A percentile compares a stretch with the other conserved stretches of the same genome.
phyloP scores from a whole-genome alignment of 805 yeast species.

The Blastobotrys chiropterorum region DNA sequence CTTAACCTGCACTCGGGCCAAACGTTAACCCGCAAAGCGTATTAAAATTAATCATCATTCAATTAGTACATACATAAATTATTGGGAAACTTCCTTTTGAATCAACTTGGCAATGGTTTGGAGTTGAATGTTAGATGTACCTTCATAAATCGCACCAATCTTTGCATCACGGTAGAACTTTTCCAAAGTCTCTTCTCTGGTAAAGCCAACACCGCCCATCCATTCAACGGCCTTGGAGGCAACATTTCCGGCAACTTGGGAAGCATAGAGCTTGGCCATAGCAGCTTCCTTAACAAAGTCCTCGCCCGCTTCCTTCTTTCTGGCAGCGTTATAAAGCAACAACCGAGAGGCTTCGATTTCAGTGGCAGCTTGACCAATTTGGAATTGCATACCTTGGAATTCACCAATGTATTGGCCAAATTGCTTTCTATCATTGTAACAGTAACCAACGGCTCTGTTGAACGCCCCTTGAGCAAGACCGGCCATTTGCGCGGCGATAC shows the following conservation, averaged over 20 bases:
- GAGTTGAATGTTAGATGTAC: constrained; percentile 40
- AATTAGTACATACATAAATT: too few species aligned
- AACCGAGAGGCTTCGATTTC: constrained; percentile 40
- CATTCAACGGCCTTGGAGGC: constrained; percentile 40
- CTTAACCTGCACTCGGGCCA: not conserved
- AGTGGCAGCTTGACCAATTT: constrained; percentile 38
- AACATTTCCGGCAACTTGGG: constrained; percentile 36
- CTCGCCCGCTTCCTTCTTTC: constrained; percentile 39
- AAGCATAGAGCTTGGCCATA: constrained; percentile 39
- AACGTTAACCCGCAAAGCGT: not conserved
- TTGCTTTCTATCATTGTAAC: constrained; percentile 36
- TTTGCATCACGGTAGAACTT: constrained; percentile 40
- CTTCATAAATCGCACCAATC: constrained; percentile 41
- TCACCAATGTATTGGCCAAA: constrained; percentile 38
- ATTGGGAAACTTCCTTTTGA: constrained; percentile 27
- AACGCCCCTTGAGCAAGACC: constrained; percentile 42
- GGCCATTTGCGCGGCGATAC: constrained; percentile 42
- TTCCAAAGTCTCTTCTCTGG: constrained; percentile 37
- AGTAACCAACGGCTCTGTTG: constrained; percentile 35
- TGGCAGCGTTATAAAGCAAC: constrained; percentile 39
- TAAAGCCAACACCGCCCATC: constrained; percentile 45
- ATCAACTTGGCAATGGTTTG: constrained; percentile 38
- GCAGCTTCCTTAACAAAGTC: constrained; percentile 40
- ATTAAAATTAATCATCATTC: not conserved
- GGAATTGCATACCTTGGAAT: constrained; percentile 44